Evolutionary conservation across 2,329 filamentous ascomycete genomes (phyloP).

Genomic region (Pseudodiploospora longispora): DNA sequence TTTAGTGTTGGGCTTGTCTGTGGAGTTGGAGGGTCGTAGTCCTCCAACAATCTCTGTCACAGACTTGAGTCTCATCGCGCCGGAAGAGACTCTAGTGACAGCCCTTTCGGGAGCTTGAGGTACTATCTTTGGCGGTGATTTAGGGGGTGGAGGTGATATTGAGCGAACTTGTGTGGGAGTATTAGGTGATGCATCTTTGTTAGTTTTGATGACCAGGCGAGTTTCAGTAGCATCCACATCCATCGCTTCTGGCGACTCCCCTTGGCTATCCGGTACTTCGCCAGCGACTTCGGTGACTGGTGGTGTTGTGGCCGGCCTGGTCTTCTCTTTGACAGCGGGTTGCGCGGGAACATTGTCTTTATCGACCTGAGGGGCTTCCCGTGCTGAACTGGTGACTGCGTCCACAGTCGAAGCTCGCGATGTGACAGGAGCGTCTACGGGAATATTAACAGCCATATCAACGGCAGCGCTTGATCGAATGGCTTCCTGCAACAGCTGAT

Average conservation of each 20-base stretch:
- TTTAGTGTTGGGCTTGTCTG: slow-evolving; percentile 26
- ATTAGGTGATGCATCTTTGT: neutral
- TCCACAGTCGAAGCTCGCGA: neutral
- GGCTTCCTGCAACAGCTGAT: slow-evolving; percentile 37
- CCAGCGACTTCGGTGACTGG: slow-evolving; percentile 15
- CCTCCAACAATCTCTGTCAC: slow-evolving; percentile 65
- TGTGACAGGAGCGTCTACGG: slow-evolving; percentile 3
- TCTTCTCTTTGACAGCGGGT: neutral
- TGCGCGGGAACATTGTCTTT: neutral
- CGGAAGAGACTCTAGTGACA: slow-evolving; percentile 62
- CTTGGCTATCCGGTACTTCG: slow-evolving; percentile 29
- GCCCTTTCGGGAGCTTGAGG: slow-evolving; percentile 38
- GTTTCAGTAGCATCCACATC: slow-evolving; percentile 24
- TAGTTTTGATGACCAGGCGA: neutral
- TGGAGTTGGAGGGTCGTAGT: slow-evolving; percentile 26
- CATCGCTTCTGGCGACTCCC: slow-evolving; percentile 24
- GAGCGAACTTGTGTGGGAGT: slow-evolving; percentile 6
- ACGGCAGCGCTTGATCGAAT: slow-evolving; percentile 21
- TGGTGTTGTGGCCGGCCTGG: neutral
- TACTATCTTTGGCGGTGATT: slow-evolving; percentile 11
- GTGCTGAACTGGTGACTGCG: too few species aligned
- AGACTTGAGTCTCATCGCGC: slow-evolving; percentile 62
- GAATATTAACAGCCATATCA: slow-evolving; percentile 6
- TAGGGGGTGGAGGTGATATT: slow-evolving; percentile 5
- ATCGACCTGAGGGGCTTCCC: neutral